These are phyloP conservation scores for Cytospora leucostoma DNA, from an alignment of 2,329 filamentous ascomycete species.

Conservation along the genomic window DNA sequence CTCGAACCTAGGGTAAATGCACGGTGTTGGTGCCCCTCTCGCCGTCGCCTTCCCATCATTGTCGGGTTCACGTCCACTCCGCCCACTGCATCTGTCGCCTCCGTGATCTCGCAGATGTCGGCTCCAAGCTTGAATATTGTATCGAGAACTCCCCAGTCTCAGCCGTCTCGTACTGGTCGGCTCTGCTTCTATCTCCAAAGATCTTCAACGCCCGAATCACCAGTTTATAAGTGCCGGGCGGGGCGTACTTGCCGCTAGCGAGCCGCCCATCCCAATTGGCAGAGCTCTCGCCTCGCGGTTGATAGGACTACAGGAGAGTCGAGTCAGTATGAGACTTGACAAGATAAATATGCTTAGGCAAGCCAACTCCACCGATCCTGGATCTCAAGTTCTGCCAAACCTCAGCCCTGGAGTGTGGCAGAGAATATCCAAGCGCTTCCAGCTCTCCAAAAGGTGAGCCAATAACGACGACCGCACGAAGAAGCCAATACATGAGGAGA, in stretches of 20 bases:
- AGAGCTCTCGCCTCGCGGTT: conserved; percentile 36
- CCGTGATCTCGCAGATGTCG: not conserved
- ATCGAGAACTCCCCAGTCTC: conserved; percentile 49
- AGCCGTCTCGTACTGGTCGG: conserved; percentile 49
- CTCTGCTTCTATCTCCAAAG: conserved; percentile 49
- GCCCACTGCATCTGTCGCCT: not conserved
- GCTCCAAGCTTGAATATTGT: conserved; percentile 38
- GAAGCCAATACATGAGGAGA: too few species aligned
- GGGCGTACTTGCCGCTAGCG: conserved; percentile 48
- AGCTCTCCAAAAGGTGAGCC: too few species aligned
- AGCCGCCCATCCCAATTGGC: conserved; percentile 49
- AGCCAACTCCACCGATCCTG: too few species aligned
- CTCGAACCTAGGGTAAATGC: too few species aligned
- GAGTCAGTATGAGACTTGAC: not conserved
- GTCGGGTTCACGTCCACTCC: too few species aligned
- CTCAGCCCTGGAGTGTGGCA: too few species aligned
- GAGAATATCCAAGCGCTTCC: too few species aligned
- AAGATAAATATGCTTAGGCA: too few species aligned
- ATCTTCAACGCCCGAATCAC: conserved; percentile 51
- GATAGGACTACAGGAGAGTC: conserved; percentile 29
- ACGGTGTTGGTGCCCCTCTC: too few species aligned
- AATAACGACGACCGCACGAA: too few species aligned
- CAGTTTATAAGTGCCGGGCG: conserved; percentile 53
- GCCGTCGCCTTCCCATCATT: too few species aligned
- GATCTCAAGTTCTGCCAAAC: too few species aligned